Conservation (phyloP, 345 rosid species). For the Firmiana major region DNA sequence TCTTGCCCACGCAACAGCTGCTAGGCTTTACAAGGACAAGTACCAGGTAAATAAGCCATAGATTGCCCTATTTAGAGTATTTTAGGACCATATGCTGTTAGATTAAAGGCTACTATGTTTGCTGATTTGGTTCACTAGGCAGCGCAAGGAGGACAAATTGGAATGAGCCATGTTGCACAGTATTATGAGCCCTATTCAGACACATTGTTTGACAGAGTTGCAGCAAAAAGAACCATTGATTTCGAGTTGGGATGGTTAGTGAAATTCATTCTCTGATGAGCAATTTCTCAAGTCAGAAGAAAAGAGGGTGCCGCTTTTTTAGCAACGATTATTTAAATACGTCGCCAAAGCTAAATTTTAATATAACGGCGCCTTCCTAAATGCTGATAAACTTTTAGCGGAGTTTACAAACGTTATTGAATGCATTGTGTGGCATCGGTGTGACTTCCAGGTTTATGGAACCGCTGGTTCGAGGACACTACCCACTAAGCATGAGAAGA, state of each 20-base stretch:
- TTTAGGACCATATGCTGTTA: neutral
- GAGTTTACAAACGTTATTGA: no score
- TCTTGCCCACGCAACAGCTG: slow-evolving; percentile 47
- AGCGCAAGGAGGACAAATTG: slow-evolving; percentile 40
- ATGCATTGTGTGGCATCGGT: no score
- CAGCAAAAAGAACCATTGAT: slow-evolving; percentile 33
- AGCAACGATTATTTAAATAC: no score
- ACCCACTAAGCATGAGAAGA: slow-evolving; percentile 35
- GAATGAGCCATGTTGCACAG: slow-evolving; percentile 30
- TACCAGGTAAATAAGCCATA: slow-evolving; percentile 23
- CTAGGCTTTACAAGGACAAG: slow-evolving; percentile 31
- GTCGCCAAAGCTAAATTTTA: no score
- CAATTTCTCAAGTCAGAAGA: neutral
- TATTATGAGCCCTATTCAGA: slow-evolving; percentile 36
- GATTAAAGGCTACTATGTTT: no score
- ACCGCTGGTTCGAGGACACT: slow-evolving; percentile 40
- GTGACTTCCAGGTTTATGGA: slow-evolving; percentile 35
- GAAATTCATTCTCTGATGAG: neutral
- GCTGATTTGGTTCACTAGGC: slow-evolving; percentile 7
- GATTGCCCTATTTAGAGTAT: neutral
- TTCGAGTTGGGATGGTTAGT: slow-evolving; percentile 43
- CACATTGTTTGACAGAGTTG: slow-evolving; percentile 23
- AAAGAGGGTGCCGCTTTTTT: no score
- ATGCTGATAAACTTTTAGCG: no score
- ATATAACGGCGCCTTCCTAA: no score